Evolutionary conservation across 129 eudicot species (phyloP).

Genomic region (Arctium minus): DNA sequence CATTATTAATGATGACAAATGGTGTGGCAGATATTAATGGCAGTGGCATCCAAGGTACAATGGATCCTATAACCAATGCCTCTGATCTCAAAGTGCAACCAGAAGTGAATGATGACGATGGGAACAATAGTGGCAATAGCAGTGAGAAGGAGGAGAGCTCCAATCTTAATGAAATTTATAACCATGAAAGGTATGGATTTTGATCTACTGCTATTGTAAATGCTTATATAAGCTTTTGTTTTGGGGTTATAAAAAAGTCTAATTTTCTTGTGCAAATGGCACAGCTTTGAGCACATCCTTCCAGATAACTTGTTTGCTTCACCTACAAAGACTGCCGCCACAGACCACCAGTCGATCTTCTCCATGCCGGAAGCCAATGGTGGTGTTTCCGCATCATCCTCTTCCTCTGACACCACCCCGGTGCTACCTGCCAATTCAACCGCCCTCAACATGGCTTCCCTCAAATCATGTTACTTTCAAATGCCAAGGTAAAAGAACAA

Average conservation of each 20-base stretch:
- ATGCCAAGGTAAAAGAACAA: slow-evolving; percentile 57
- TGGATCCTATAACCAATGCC: slow-evolving; percentile 20
- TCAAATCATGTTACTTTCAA: slow-evolving; percentile 59
- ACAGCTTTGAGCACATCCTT: slow-evolving; percentile 62
- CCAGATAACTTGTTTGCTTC: slow-evolving; percentile 77
- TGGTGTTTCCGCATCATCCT: slow-evolving; percentile 14
- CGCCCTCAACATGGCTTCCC: slow-evolving; percentile 48
- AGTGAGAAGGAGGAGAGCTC: slow-evolving; percentile 18
- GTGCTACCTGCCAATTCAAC: slow-evolving; percentile 29
- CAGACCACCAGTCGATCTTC: slow-evolving; percentile 33
- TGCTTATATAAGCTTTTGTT: neutral
- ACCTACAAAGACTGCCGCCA: slow-evolving; percentile 49
- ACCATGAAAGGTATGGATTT: slow-evolving; percentile 54
- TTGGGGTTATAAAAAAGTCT: neutral
- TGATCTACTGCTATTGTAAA: neutral
- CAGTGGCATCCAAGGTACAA: slow-evolving; percentile 20
- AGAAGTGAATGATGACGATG: slow-evolving; percentile 33
- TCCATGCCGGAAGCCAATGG: slow-evolving; percentile 32
- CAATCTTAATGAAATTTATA: slow-evolving; percentile 29
- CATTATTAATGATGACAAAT: slow-evolving; percentile 9
- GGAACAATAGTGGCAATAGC: slow-evolving; percentile 11
- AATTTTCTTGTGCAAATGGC: slow-evolving; percentile 1
- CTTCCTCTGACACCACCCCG: slow-evolving; percentile 17
- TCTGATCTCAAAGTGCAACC: slow-evolving; percentile 25
- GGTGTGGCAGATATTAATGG: slow-evolving; percentile 27